Evolutionary conservation across 495 filamentous ascomycete species (phyloP), one percentile per base, ranked within the genome.

Genomic region (Parathielavia appendiculata): DNA sequence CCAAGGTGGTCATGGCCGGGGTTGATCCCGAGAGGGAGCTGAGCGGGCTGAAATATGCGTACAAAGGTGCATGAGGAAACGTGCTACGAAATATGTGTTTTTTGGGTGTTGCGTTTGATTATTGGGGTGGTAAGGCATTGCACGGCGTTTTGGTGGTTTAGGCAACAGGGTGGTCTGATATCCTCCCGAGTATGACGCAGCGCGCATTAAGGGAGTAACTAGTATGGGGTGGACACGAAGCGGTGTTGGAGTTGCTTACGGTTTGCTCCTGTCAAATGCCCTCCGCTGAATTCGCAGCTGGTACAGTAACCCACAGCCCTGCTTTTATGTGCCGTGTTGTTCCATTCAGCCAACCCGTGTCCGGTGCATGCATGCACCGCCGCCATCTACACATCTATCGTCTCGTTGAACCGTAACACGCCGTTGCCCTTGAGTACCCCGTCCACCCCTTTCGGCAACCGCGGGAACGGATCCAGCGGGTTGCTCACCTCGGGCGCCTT

Each of bases 331-430:
- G 35, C 53, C 53, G n/a, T n/a, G n/a, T 10, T 26, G 20, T 19
- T 34, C 16, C 10, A 13, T 4, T 41, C 23, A 53, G 12, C 39
- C 16, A 11, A 3, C 11, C 36, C 36, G 36, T 39, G 8, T 5
- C 26, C 16, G 11, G 19, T n/a, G 12, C 12, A 34, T n/a, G 23
- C 46, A 49, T 41, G 36, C 23, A 38, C 30, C 11, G 26, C 4
- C 20, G 14, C 38, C 22, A 49, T 34, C 56, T 69, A 98, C 80
- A 97, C 92, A 62, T 96, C 92, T 73, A 98, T 91, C 65, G 83
- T 90, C 72, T 95, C 91, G 70, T 92, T 92, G 69, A 98, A 98
- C 69, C 86, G 78, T 66, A 98, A 74, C 51, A 97, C 85, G 5
- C 92, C 93, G 65, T 95, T 89, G 46, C 81, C 82, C 73, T 82